Evolutionary conservation across 2,329 filamentous ascomycete species (phyloP).

Genomic region (Claviceps africana): DNA sequence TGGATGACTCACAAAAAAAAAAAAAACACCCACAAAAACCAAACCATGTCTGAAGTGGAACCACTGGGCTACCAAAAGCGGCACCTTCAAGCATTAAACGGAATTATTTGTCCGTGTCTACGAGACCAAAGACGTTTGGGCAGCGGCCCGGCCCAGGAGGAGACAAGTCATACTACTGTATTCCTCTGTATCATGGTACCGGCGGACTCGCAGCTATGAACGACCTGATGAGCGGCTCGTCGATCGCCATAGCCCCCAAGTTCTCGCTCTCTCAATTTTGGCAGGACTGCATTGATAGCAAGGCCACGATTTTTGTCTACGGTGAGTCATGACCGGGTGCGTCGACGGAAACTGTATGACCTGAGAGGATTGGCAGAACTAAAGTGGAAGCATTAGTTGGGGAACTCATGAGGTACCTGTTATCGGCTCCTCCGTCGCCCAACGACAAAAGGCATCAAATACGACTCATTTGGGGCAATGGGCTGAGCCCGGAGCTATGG

Average conservation of each 20-base stretch:
- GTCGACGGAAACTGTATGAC: neutral
- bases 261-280: conserved; percentile 6
- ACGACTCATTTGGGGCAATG: conserved; percentile 5
- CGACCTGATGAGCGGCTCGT: conserved; percentile 4
- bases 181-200: conserved; percentile 6
- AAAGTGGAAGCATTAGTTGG: neutral
- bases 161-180: conserved; percentile 3
- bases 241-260: conserved; percentile 4
- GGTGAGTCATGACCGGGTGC: neutral
- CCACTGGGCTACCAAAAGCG: conserved; percentile 6
- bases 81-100: neutral
- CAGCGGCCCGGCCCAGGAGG: conserved; percentile 1
- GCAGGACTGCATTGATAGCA: conserved; percentile 6
- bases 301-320: conserved; percentile 4
- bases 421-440: conserved; percentile 3
- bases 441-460: conserved; percentile 3
- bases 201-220: conserved; percentile 1
- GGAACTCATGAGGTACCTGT: conserved; percentile 4
- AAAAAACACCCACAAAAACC: too few species aligned
- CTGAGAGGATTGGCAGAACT: too few species aligned
- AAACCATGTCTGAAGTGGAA: neutral
- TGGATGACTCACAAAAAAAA: neutral
- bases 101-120: neutral
- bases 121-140: neutral
- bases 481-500: conserved; percentile 6